A percentile compares a stretch with the other conserved stretches of the same genome.
Evolutionary conservation across 2,329 filamentous ascomycete species (phyloP).

Genomic region (Rugonectria rugulosa): DNA sequence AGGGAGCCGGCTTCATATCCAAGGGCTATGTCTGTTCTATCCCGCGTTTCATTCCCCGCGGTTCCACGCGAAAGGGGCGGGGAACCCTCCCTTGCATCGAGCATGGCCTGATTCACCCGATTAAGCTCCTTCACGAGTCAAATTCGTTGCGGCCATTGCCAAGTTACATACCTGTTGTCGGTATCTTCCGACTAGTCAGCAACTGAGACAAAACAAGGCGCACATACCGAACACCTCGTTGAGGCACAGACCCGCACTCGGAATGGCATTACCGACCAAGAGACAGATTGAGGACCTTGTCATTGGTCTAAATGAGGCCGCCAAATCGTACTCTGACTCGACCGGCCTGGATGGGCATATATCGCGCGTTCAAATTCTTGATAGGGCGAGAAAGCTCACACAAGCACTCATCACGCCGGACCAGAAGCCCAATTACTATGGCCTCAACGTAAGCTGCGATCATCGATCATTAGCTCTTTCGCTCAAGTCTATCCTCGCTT

Average conservation of each 20-base stretch:
- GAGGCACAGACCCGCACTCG: no score
- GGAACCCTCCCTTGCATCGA: no score
- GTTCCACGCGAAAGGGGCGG: no score
- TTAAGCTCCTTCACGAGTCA: no score
- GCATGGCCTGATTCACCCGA: no score
- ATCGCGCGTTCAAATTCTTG: conserved; percentile 38
- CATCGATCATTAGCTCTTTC: neutral
- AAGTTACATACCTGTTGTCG: no score
- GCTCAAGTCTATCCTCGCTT: neutral
- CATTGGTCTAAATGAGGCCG: conserved; percentile 24
- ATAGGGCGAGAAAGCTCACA: conserved; percentile 37
- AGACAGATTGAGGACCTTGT: conserved; percentile 32
- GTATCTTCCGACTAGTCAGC: no score
- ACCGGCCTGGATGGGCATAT: conserved; percentile 36
- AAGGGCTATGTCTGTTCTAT: no score
- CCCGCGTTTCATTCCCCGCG: no score
- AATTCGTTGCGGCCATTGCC: no score
- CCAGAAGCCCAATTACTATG: conserved; percentile 43
- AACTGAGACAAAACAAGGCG: neutral
- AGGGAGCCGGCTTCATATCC: no score
- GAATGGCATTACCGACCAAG: conserved; percentile 29
- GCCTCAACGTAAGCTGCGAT: conserved; percentile 38
- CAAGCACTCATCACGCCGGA: conserved; percentile 39
- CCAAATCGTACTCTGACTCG: conserved; percentile 34
- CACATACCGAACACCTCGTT: neutral